phyloP scores from a whole-genome alignment of 163 green algal species.

The Chlamydomonas reinhardtii region DNA sequence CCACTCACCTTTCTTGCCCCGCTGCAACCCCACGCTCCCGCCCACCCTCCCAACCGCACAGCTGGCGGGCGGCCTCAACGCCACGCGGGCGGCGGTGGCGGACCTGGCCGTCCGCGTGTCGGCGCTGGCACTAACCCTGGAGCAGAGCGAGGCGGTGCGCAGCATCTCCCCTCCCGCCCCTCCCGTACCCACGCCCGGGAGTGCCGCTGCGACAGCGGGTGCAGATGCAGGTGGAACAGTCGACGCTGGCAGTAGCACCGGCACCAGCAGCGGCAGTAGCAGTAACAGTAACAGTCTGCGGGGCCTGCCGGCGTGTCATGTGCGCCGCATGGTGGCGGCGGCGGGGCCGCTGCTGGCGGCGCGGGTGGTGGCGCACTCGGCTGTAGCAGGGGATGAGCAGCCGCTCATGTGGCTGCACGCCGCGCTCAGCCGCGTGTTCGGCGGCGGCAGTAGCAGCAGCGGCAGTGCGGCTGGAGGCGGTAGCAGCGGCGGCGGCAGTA shows the following conservation, averaged over 20 bases:
- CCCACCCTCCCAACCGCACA: too few relatives aligned
- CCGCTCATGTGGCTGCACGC: conserved; percentile 15
- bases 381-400: conserved; percentile 7
- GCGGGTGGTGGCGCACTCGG: conserved; percentile 4
- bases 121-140: not conserved
- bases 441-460: too few relatives aligned
- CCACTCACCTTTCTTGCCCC: too few relatives aligned
- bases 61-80: too few relatives aligned
- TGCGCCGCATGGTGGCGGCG: conserved; percentile 7
- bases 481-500: too few relatives aligned
- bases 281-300: not conserved
- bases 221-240: too few relatives aligned
- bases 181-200: too few relatives aligned
- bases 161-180: not conserved
- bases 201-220: too few relatives aligned
- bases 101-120: not conserved
- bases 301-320: conserved; percentile 21
- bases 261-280: too few relatives aligned
- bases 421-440: not conserved
- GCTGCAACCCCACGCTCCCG: too few relatives aligned
- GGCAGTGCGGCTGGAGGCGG: not conserved
- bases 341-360: conserved; percentile 34
- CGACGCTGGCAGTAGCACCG: too few relatives aligned
- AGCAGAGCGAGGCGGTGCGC: not conserved
- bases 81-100: too few relatives aligned